phyloP scores from a whole-genome alignment of 73 alveolate species.

The Paramecium biaurelia region DNA sequence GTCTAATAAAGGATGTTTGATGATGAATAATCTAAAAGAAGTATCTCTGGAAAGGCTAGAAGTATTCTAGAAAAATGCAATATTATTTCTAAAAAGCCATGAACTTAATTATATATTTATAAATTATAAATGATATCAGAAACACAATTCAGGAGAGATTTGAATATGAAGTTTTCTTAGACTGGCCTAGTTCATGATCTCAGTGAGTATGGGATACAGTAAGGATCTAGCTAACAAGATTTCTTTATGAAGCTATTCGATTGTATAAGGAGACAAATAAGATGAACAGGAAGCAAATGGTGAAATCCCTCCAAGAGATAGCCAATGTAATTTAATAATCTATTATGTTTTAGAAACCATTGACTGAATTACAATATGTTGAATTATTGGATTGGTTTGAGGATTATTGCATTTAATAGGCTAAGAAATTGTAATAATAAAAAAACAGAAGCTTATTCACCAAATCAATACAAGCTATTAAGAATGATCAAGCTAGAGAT shows the following conservation, averaged over 20 bases:
- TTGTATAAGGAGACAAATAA: background rate
- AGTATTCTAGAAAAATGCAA: background rate
- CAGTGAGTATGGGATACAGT: constrained; percentile 33
- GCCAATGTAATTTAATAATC: background rate
- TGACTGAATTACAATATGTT: background rate
- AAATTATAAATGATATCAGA: constrained; percentile 5
- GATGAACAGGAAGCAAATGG: constrained; percentile 26
- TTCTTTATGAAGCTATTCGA: background rate
- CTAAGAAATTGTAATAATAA: background rate
- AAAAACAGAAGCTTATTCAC: background rate
- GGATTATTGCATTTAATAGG: background rate
- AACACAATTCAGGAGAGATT: constrained; percentile 10
- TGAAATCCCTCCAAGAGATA: background rate
- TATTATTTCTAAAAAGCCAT: background rate
- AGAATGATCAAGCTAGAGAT: background rate
- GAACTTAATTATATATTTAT: background rate
- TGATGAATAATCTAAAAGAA: background rate
- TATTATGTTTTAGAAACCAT: background rate
- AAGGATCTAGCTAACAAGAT: constrained; percentile 37
- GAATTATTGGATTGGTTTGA: constrained; percentile 34
- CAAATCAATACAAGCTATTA: background rate
- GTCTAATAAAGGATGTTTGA: background rate
- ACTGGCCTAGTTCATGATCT: background rate
- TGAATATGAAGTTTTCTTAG: background rate
- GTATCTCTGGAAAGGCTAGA: background rate